Conservation (phyloP, 192 early-diverging fungal genomes). For the Coemansia sp. region DNA sequence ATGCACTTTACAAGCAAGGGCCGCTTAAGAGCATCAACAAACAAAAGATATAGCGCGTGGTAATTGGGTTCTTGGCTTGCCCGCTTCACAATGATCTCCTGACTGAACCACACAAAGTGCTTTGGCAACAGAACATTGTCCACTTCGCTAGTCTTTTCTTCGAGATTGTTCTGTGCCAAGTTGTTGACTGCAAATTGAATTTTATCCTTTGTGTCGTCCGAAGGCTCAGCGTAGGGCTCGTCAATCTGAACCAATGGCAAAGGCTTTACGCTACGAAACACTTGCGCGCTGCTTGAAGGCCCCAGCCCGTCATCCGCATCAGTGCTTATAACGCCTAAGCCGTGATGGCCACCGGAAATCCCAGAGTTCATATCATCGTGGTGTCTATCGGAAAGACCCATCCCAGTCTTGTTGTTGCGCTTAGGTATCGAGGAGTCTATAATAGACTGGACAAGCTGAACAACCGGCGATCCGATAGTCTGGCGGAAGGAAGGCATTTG, state of each 20-base stretch:
- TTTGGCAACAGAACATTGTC: constrained; percentile 63
- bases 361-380: constrained; percentile 19
- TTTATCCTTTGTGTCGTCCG: constrained; percentile 77
- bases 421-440: constrained; percentile 24
- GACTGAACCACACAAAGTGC: constrained; percentile 88
- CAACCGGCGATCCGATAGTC: constrained; percentile 40
- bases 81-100: constrained; percentile 92
- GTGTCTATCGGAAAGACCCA: constrained; percentile 18
- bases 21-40: constrained; percentile 75
- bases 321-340: constrained; percentile 4
- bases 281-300: background rate
- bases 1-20: constrained; percentile 72
- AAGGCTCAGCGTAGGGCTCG: constrained; percentile 33
- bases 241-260: constrained; percentile 31
- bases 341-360: constrained; percentile 30
- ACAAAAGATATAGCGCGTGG: constrained; percentile 84
- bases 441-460: constrained; percentile 44
- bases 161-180: constrained; percentile 81
- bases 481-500: constrained; percentile 84
- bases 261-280: constrained; percentile 41
- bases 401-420: constrained; percentile 25
- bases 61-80: constrained; percentile 97
- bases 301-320: background rate
- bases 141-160: constrained; percentile 76
- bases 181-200: constrained; percentile 98